phyloP scores from a whole-genome alignment of 768 basidiomycete genomes.

The Infundibulicybe gibba region DNA sequence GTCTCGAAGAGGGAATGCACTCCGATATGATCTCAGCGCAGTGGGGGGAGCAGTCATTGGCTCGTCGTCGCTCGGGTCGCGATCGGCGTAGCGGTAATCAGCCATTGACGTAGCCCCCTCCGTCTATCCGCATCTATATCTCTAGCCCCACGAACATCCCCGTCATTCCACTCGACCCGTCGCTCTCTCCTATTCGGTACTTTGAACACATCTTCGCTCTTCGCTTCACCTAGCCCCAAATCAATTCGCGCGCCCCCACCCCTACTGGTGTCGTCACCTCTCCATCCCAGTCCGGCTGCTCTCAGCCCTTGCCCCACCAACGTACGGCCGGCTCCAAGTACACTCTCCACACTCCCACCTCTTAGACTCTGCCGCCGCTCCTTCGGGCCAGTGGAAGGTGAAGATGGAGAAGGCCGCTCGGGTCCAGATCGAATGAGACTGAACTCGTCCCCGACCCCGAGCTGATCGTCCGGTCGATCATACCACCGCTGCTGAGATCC shows the following conservation, averaged over 20 bases:
- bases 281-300: constrained; percentile 60
- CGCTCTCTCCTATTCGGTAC: constrained; percentile 1
- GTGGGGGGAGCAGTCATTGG: not conserved
- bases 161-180: constrained; percentile 6
- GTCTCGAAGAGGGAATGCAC: constrained; percentile 5
- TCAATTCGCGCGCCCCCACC: constrained; percentile 9
- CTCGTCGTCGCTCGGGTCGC: constrained; percentile 13
- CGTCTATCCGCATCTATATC: constrained; percentile 6
- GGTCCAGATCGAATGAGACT: not conserved
- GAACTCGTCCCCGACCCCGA: constrained; percentile 2
- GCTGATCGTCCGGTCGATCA: not conserved
- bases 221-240: constrained; percentile 7
- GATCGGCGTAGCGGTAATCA: constrained; percentile 33
- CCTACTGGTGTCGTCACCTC: constrained; percentile 13
- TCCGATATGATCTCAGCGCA: constrained; percentile 2
- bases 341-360: constrained; percentile 70
- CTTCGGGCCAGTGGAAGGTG: constrained; percentile 1
- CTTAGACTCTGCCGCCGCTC: constrained; percentile 57
- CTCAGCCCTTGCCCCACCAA: constrained; percentile 66
- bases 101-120: constrained; percentile 56
- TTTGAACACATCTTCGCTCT: constrained; percentile 16
- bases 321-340: constrained; percentile 47
- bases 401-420: not conserved
- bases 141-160: constrained; percentile 2
- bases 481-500: constrained; percentile 23